These are phyloP conservation scores for Tuber indicum DNA, from an alignment of 495 filamentous ascomycete genomes.

Conservation along the genomic window DNA sequence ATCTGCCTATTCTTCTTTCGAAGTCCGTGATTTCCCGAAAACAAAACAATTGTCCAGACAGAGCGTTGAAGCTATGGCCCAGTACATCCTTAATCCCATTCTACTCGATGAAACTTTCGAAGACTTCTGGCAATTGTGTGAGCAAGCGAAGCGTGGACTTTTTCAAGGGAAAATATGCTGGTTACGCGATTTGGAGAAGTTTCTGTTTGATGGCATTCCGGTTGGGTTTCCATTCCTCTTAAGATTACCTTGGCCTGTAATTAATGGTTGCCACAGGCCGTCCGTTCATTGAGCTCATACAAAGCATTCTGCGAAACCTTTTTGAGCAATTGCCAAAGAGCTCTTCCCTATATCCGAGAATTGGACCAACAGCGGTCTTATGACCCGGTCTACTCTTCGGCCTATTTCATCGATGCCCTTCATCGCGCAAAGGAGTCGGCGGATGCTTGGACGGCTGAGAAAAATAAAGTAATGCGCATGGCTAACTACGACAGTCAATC, in stretches of 20 bases:
- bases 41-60: constrained; percentile 5
- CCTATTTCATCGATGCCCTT: constrained; percentile 82
- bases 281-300: constrained; percentile 2
- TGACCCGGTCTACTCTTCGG: constrained; percentile 82
- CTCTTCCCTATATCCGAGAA: constrained; percentile 46
- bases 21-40: neutral
- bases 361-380: constrained; percentile 70
- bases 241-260: neutral
- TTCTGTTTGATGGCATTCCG: constrained; percentile 1
- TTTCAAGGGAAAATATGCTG: constrained; percentile 16
- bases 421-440: constrained; percentile 72
- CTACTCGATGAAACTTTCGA: neutral
- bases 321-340: constrained; percentile 9
- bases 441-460: constrained; percentile 55
- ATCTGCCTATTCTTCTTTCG: constrained; percentile 1
- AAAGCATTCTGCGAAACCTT: constrained; percentile 11
- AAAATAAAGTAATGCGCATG: constrained; percentile 47
- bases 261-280: neutral
- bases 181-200: constrained; percentile 31
- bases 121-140: constrained; percentile 18
- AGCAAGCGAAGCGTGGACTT: constrained; percentile 12
- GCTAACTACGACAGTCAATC: constrained; percentile 33
- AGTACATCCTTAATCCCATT: constrained; percentile 18
- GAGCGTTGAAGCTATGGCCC: constrained; percentile 20
- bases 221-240: neutral